Evolutionary conservation across 1,284 basidiomycete genomes (phyloP), one percentile per base, ranked within the genome.

Genomic region (Laetiporus sulphureus): DNA sequence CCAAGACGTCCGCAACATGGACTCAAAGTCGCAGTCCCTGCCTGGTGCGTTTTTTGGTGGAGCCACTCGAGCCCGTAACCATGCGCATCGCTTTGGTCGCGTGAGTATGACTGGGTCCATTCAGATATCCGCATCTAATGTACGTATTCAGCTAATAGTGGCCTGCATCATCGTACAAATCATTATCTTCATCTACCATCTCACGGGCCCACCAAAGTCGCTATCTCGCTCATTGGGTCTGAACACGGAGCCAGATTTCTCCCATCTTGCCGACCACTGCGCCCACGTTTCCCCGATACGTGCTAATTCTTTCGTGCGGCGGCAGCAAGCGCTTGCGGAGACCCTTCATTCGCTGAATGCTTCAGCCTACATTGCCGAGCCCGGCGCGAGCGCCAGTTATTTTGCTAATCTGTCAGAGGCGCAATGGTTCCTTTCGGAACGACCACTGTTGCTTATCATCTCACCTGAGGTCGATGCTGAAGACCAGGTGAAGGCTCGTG

Each of bases 401-500:
- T 91, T 77, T 54, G 74, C 71, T 25, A 90, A 90, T 52, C 66
- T 87, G 38, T 84, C 86, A 15, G 56, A 57, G 3, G 50, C 67
- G 0, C 53, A 72, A 13, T 92, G 90, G 91, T 53, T 56, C 35
- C 70, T 85, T 18, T 86, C 83, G 7, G 90, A 92, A 61, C 72
- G 89, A 1, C 87, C 88, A 0, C 70, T 92, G 21, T 64, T 93
- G 4, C 63, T 91, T 25, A 69, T 86, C 36, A 55, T 92, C 37
- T 69, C 72, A 6, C 73, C 83, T 3, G 47, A 55, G 10, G 42
- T 58, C 8, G 44, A 53, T 20, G 45, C 50, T 13, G 51, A 59
- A 15, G 60, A 52, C 24, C 52, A 58, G 3, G 52, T 74, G 10
- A 49, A 53, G 29, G 65, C 71, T 27, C 63, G 69, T 21, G 55